These are phyloP conservation scores for Firmiana major DNA, from an alignment of 345 rosid species.

Conservation along the genomic window DNA sequence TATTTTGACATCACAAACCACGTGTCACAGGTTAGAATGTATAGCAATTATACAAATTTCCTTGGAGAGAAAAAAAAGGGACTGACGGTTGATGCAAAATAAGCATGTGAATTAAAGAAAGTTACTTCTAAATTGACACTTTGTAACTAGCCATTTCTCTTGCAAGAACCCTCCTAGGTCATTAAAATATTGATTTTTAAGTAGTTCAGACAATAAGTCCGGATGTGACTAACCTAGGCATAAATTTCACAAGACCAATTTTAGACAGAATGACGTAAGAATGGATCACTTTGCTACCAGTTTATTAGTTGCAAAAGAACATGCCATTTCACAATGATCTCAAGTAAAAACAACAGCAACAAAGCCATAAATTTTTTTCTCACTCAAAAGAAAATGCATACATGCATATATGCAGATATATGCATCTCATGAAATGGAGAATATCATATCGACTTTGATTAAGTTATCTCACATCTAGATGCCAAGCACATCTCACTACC, in stretches of 20 bases:
- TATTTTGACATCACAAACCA: not conserved
- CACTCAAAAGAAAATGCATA: not conserved
- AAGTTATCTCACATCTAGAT: not conserved
- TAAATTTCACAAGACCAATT: not conserved
- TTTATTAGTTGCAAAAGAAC: not conserved
- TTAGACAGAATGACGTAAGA: not conserved
- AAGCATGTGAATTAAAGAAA: not conserved
- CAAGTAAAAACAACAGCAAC: not conserved
- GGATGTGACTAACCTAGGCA: not conserved
- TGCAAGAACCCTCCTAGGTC: conserved; percentile 2
- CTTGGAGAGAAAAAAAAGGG: not conserved
- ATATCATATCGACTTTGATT: not conserved
- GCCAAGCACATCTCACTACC: not conserved
- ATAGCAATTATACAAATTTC: not conserved
- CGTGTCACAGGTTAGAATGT: not conserved
- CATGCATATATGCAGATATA: not conserved
- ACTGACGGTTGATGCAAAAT: not conserved
- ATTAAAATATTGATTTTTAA: not conserved
- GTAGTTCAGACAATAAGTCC: not conserved
- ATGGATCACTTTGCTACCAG: not conserved
- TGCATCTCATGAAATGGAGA: not conserved
- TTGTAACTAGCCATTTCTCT: not conserved
- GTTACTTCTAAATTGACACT: not conserved
- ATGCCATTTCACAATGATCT: not conserved
- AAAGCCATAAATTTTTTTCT: not conserved